Percentiles rank a stretch among this genome's conserved stretches.
These are phyloP conservation scores for Tirmania nivea DNA, from an alignment of 495 filamentous ascomycete species.

Conservation along the genomic window DNA sequence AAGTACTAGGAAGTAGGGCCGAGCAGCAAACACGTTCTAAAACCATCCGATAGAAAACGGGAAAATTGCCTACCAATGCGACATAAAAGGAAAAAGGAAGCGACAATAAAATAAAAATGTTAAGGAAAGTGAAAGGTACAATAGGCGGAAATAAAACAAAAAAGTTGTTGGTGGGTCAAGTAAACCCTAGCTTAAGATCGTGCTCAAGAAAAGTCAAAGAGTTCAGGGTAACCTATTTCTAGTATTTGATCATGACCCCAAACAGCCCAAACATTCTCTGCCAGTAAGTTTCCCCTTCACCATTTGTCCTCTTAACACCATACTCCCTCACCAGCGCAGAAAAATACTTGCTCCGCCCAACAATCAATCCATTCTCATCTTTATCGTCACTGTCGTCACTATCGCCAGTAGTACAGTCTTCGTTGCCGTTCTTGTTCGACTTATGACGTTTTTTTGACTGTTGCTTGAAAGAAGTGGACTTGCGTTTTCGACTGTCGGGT, in stretches of 20 bases:
- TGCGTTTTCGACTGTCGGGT: not conserved
- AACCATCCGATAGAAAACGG: too few species aligned
- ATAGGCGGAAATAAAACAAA: too few species aligned
- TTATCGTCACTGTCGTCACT: conserved; percentile 10
- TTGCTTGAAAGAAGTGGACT: not conserved
- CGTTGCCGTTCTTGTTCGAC: conserved; percentile 1
- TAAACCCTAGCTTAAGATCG: too few species aligned
- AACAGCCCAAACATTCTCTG: conserved; percentile 31
- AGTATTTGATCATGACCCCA: conserved; percentile 24
- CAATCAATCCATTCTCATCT: conserved; percentile 3
- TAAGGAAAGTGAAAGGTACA: too few species aligned
- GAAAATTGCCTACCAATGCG: too few species aligned
- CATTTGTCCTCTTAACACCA: conserved; percentile 21
- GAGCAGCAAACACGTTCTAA: too few species aligned
- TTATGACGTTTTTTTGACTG: conserved; percentile 8
- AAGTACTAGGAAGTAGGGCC: too few species aligned
- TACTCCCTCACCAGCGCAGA: conserved; percentile 31
- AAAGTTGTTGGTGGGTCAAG: too few species aligned
- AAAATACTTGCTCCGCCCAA: conserved; percentile 13
- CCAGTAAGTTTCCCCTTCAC: conserved; percentile 18
- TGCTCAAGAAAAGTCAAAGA: too few species aligned
- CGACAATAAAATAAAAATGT: too few species aligned
- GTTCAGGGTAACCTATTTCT: too few species aligned
- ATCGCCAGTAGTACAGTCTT: conserved; percentile 5
- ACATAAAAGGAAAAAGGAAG: too few species aligned